phyloP scores from a whole-genome alignment of 257 asterid species.

The Scutellaria minor region DNA sequence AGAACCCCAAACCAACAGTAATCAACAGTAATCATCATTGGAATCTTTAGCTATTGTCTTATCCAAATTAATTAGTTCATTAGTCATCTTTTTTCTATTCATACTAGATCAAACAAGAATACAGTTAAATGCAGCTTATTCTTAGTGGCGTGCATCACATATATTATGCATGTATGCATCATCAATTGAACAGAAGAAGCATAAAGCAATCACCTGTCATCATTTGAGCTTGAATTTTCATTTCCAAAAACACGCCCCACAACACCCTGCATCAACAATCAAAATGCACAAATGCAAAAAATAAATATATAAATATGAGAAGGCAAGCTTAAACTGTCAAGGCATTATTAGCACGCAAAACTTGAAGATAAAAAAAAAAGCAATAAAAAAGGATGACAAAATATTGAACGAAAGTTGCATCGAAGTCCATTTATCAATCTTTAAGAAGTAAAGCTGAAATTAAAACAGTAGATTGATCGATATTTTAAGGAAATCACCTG shows the following conservation, averaged over 20 bases:
- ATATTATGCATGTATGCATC: neutral
- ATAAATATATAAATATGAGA: neutral
- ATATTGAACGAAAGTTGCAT: too few species aligned
- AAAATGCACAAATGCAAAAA: constrained; percentile 10
- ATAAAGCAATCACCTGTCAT: constrained; percentile 67
- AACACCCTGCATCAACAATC: constrained; percentile 67
- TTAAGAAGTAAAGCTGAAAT: neutral
- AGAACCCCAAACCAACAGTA: neutral
- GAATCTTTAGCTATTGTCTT: too few species aligned
- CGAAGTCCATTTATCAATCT: too few species aligned
- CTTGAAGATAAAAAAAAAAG: neutral
- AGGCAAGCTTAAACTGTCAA: neutral
- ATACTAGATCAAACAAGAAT: neutral
- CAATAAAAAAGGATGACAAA: too few species aligned
- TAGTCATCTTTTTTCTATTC: neutral
- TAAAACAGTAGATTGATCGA: constrained; percentile 1
- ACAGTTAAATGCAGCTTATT: constrained; percentile 9
- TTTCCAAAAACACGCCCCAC: constrained; percentile 92
- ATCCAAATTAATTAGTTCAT: neutral
- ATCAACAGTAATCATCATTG: neutral
- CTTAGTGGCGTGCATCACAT: neutral
- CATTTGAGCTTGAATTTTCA: constrained; percentile 70
- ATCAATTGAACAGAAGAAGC: neutral
- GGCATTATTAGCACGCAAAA: neutral
- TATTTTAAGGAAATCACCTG: neutral